Base-by-base conservation (phyloP, 805 yeast genomes). In the Kodamaea nitidulidarum region DNA sequence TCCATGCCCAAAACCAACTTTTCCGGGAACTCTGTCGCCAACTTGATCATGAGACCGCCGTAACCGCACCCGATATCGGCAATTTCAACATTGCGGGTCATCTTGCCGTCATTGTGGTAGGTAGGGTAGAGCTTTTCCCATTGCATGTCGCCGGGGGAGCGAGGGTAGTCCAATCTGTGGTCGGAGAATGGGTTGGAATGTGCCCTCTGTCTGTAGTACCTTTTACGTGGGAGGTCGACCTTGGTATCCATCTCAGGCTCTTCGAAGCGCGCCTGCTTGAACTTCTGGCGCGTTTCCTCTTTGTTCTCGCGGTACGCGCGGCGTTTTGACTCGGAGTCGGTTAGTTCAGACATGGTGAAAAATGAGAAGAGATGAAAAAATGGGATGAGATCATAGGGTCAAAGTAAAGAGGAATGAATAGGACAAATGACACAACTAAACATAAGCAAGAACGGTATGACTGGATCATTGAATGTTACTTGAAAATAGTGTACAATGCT, bases 1-100 rank as follows among this genome's bases (percentile, higher is more conserved):
- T 93, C 98, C 96, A 93, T 88, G 12, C 98, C 98, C 33, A 93
- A 68, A 32, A 88, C 81, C 53, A 87, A 69, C 10, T 72, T 75
- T 3, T 84, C 77, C 1, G 93, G 88, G 46, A 85, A 83, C 40
- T 67, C 78, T 4, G 88, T 84, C 3, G 96, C 82, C 41, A 93
- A 71, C 39, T 87, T 84, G 25, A 84, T 80, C 50, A 87, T 60
- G 42, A 93, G 70, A 0, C 98, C 98, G 39, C 98, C 98, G 60
- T 86, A 93, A 1, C 98, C 98, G 66, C 98, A 93, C 7, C 98
- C 98, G 43, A 93, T 78, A 58, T 93, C 98, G 4, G 98, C 98
- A 38, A 93, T 83, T 40, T 86, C 88, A 15, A 88, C 95, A 17
- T 71, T 52, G 35, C 71, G 67, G 9, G 65, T 59, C 70, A 78